phyloP scores from a whole-genome alignment of 768 basidiomycete genomes.

The Amanita thiersii region DNA sequence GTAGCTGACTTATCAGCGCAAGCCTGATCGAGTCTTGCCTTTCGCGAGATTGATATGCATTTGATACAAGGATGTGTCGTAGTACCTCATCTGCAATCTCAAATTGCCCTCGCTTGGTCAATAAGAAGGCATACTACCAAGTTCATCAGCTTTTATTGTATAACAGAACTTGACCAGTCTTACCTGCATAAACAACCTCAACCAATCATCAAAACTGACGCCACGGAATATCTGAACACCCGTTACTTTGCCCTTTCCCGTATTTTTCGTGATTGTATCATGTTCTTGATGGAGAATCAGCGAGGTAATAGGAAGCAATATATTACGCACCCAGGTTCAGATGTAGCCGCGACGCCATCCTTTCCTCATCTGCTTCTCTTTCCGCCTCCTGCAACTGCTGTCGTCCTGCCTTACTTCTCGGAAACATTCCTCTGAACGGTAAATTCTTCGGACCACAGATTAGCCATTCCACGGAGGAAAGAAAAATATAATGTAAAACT shows the following conservation, averaged over 20 bases:
- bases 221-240: constrained; percentile 69
- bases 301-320: constrained; percentile 8
- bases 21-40: constrained; percentile 68
- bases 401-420: constrained; percentile 30
- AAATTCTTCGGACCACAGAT: constrained; percentile 27
- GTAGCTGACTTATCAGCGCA: constrained; percentile 68
- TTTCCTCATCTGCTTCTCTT: constrained; percentile 56
- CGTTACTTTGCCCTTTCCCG: constrained; percentile 28
- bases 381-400: constrained; percentile 21
- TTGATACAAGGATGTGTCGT: constrained; percentile 66
- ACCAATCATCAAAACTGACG: constrained; percentile 78
- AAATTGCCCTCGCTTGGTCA: constrained; percentile 55
- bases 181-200: constrained; percentile 81
- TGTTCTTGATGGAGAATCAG: constrained; percentile 32
- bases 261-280: constrained; percentile 45
- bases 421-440: constrained; percentile 65
- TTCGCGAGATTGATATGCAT: constrained; percentile 55
- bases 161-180: constrained; percentile 11
- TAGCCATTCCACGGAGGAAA: neutral
- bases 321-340: constrained; percentile 66
- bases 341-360: constrained; percentile 71
- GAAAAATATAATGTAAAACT: constrained; percentile 16
- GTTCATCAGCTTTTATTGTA: neutral
- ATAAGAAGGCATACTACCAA: constrained; percentile 63
- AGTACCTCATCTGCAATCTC: constrained; percentile 69